Percentiles rank a stretch among this genome's conserved stretches.
Conservation (phyloP, 148 eudicot genomes). For the Rhododendron mucronatum region DNA sequence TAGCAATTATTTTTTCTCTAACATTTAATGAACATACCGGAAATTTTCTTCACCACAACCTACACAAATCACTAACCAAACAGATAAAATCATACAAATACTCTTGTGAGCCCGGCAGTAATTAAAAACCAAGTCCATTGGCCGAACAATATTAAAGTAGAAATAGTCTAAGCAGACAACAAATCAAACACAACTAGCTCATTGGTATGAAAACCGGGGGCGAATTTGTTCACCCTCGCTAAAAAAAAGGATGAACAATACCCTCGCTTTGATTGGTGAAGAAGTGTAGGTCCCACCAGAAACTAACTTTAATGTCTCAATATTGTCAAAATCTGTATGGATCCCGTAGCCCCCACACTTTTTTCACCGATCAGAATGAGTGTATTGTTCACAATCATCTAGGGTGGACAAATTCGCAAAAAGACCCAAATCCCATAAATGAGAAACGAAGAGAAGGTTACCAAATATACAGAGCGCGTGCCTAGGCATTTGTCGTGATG, state of each 20-base stretch:
- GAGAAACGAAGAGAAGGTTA: constrained; percentile 5
- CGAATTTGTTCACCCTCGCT: no score
- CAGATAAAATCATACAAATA: background rate
- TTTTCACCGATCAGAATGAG: background rate
- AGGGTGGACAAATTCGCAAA: background rate
- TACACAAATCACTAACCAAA: background rate
- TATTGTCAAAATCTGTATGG: background rate
- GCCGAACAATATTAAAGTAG: background rate
- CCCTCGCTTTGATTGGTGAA: no score
- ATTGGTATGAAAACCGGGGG: background rate
- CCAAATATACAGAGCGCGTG: constrained; percentile 3
- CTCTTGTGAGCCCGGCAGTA: background rate
- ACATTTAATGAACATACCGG: background rate
- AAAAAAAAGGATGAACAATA: no score
- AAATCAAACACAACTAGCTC: background rate
- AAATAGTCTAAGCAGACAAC: background rate
- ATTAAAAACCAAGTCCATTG: background rate
- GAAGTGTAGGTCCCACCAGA: no score
- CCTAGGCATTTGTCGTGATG: background rate
- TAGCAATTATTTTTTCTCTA: no score
- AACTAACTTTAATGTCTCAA: background rate
- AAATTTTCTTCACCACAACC: background rate
- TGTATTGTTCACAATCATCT: background rate
- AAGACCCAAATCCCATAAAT: background rate
- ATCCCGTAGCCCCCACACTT: background rate